A percentile compares a stretch with the other conserved stretches of the same genome.
These are phyloP conservation scores for Tritrichomonas foetus DNA, from an alignment of 208 protist genomes.

Conservation along the genomic window DNA sequence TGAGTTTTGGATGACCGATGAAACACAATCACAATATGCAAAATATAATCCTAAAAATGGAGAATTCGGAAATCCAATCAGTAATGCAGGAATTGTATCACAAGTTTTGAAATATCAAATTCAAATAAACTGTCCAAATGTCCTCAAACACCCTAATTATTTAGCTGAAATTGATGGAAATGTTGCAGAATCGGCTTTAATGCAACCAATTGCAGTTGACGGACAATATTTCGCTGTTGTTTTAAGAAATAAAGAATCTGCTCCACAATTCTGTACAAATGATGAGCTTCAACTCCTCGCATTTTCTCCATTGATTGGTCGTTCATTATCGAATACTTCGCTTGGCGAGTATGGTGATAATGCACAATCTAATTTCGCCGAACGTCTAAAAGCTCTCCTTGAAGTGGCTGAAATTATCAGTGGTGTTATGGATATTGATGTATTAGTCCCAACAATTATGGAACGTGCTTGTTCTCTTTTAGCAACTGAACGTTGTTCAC, in stretches of 20 bases:
- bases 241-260: not conserved
- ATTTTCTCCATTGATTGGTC: not conserved
- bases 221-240: not conserved
- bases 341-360: not conserved
- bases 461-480: constrained; percentile 41
- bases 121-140: too few relatives aligned
- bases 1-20: too few relatives aligned
- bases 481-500: constrained; percentile 41
- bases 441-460: constrained; percentile 42
- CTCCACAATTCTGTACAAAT: not conserved
- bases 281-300: not conserved
- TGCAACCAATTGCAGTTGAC: not conserved
- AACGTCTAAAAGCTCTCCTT: constrained; percentile 16
- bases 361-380: not conserved
- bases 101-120: too few relatives aligned
- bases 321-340: not conserved
- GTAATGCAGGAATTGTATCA: too few relatives aligned
- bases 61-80: too few relatives aligned
- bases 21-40: too few relatives aligned
- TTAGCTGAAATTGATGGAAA: not conserved
- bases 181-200: not conserved
- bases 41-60: too few relatives aligned
- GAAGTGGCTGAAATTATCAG: constrained; percentile 41
- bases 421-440: constrained; percentile 13
- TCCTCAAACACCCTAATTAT: too few relatives aligned